These are phyloP conservation scores for Trichophyton mentagrophytes DNA, from an alignment of 2,329 filamentous ascomycete genomes.

Conservation along the genomic window DNA sequence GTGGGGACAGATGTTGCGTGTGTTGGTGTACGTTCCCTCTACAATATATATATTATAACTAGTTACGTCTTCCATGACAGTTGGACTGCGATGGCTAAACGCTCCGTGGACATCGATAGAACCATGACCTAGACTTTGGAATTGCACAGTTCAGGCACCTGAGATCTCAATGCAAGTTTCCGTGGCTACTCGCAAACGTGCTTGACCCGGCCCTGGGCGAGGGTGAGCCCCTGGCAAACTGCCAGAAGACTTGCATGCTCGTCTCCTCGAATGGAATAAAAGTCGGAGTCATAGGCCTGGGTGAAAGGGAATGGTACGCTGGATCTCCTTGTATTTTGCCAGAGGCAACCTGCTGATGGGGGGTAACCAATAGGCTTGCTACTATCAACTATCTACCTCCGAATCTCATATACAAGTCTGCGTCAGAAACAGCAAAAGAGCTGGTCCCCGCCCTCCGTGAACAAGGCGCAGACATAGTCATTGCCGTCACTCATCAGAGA, in stretches of 20 bases:
- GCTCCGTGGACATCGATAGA: slow-evolving; percentile 35
- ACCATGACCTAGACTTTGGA: slow-evolving; percentile 88
- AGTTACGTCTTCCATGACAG: not conserved
- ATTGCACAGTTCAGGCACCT: slow-evolving; percentile 67
- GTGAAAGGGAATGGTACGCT: slow-evolving; percentile 63
- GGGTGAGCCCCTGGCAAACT: slow-evolving; percentile 60
- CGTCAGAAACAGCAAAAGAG: slow-evolving; percentile 60
- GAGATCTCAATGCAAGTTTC: slow-evolving; percentile 62
- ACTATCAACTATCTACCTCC: slow-evolving; percentile 81
- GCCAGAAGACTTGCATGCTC: slow-evolving; percentile 61
- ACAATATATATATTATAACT: too few species aligned
- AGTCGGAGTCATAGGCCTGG: slow-evolving; percentile 71
- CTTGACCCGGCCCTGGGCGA: slow-evolving; percentile 71
- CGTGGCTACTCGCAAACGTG: slow-evolving; percentile 82
- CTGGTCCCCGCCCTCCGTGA: slow-evolving; percentile 59
- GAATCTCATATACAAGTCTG: slow-evolving; percentile 68
- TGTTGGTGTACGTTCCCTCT: slow-evolving; percentile 50
- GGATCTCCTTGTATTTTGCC: not conserved
- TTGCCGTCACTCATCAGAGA: slow-evolving; percentile 72
- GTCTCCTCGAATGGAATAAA: slow-evolving; percentile 74
- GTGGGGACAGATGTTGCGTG: slow-evolving; percentile 70
- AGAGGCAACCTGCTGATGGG: not conserved
- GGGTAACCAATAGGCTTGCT: slow-evolving; percentile 45
- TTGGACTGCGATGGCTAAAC: slow-evolving; percentile 2
- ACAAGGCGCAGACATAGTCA: slow-evolving; percentile 68